Conservation (phyloP, 345 rosid species). For the Zanthoxylum bungeanum region DNA sequence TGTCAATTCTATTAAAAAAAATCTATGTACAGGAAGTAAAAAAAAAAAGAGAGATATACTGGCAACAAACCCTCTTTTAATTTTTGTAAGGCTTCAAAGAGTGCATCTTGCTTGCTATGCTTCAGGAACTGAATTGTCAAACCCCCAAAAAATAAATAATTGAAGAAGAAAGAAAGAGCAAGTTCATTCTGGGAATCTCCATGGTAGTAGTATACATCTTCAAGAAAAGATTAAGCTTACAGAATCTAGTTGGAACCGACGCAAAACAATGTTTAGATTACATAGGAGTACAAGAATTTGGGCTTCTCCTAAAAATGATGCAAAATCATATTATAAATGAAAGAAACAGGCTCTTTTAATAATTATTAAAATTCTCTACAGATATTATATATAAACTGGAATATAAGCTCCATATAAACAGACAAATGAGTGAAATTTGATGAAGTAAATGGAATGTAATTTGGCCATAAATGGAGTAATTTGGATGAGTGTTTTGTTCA, state of each 20-base stretch:
- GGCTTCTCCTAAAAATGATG: neutral
- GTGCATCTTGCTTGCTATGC: slow-evolving; percentile 44
- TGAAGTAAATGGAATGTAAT: neutral
- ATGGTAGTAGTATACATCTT: neutral
- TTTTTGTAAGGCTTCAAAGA: slow-evolving; percentile 74
- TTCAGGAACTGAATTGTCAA: slow-evolving; percentile 46
- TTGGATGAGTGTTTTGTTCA: neutral
- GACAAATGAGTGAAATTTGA: neutral
- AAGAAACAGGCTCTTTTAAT: neutral
- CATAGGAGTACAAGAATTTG: neutral
- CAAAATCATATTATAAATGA: neutral
- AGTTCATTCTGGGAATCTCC: neutral
- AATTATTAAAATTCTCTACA: neutral
- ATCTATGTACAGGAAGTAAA: neutral
- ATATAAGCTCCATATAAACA: neutral
- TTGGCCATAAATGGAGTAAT: neutral
- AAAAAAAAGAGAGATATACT: slow-evolving; percentile 5
- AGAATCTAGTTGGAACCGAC: neutral
- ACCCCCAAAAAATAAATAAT: neutral
- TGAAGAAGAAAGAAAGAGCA: neutral
- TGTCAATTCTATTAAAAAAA: neutral
- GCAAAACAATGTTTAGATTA: neutral
- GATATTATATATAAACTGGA: neutral
- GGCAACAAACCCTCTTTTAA: slow-evolving; percentile 65
- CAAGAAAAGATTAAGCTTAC: neutral